These are phyloP conservation scores for Penicillium sp. DNA, from an alignment of 2,329 filamentous ascomycete species.

Conservation along the genomic window DNA sequence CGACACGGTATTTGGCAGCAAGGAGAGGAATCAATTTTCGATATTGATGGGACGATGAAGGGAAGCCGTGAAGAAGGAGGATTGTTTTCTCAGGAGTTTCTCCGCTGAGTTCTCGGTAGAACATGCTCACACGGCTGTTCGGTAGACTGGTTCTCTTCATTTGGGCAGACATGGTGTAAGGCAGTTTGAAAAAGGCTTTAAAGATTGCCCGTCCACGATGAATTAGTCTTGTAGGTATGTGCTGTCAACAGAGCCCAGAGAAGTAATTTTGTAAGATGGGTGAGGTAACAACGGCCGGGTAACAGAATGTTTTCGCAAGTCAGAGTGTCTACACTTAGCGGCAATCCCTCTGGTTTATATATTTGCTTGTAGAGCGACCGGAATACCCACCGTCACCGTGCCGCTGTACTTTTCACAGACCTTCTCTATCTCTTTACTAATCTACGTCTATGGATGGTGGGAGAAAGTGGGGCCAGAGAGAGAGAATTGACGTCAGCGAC, in stretches of 20 bases:
- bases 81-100: conserved; percentile 26
- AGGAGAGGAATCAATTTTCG: conserved; percentile 55
- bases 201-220: not conserved
- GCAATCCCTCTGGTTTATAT: not conserved
- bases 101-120: not conserved
- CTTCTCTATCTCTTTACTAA: not conserved
- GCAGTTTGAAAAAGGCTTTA: not conserved
- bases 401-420: not conserved
- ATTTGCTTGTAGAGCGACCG: not conserved
- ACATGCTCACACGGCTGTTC: not conserved
- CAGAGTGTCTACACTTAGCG: not conserved
- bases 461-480: not conserved
- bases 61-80: conserved; percentile 56
- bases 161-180: not conserved
- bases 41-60: conserved; percentile 54
- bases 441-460: not conserved
- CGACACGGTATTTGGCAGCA: conserved; percentile 49
- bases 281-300: not conserved
- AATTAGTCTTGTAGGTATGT: not conserved
- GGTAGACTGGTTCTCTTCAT: not conserved
- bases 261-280: not conserved
- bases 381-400: too few relatives aligned
- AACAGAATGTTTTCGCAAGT: not conserved
- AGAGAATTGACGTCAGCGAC: not conserved
- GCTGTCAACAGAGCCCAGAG: not conserved